A percentile compares a stretch with the other conserved stretches of the same genome.
These are phyloP conservation scores for Plantago elongata DNA, from an alignment of 257 asterid species.

Conservation along the genomic window DNA sequence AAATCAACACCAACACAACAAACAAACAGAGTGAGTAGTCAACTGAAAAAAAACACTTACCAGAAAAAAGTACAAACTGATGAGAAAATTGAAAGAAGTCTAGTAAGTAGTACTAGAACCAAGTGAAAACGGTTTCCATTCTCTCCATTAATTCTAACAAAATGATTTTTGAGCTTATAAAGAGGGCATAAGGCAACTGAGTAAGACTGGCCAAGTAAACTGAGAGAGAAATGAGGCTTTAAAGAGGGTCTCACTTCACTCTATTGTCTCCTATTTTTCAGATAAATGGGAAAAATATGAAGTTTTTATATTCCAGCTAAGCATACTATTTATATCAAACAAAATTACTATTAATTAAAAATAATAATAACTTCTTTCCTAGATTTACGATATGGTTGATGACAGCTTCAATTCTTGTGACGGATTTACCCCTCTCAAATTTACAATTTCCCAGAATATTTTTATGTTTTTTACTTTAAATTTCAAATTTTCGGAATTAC, in stretches of 20 bases:
- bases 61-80: not conserved
- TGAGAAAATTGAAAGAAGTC: not conserved
- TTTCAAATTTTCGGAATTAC: slow-evolving; percentile 31
- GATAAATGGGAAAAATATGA: no score
- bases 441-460: not conserved
- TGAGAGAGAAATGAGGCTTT: slow-evolving; percentile 33
- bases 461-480: slow-evolving; percentile 4
- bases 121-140: not conserved
- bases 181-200: not conserved
- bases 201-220: slow-evolving; percentile 18
- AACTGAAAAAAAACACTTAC: not conserved
- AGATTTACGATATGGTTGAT: slow-evolving; percentile 52
- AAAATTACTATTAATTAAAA: slow-evolving; percentile 1
- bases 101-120: not conserved
- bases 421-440: slow-evolving; percentile 35
- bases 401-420: slow-evolving; percentile 43
- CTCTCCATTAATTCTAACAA: not conserved
- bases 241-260: slow-evolving; percentile 24
- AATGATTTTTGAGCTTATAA: not conserved
- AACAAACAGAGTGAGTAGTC: slow-evolving; percentile 16
- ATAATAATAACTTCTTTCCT: slow-evolving; percentile 26
- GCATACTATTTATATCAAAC: not conserved
- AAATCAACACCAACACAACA: no score
- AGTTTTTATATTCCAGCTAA: slow-evolving; percentile 33
- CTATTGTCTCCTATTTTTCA: slow-evolving; percentile 1